Percentiles rank a stretch among this genome's conserved stretches.
These are phyloP conservation scores for Fusarium albidum DNA, from an alignment of 2,329 filamentous ascomycete genomes.

Conservation along the genomic window DNA sequence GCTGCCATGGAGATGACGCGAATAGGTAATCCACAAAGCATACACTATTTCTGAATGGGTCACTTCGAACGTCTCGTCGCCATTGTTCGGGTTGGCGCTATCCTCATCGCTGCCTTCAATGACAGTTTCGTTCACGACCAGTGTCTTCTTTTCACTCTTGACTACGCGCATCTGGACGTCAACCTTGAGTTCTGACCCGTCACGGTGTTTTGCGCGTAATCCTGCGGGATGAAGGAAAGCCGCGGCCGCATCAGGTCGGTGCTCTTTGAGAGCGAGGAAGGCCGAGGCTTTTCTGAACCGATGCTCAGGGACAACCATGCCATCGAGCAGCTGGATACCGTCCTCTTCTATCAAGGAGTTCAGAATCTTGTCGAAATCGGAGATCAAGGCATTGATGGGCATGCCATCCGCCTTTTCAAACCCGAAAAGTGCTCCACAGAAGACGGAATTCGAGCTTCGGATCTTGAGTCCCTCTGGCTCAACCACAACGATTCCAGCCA, in stretches of 20 bases:
- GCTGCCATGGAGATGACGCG: constrained; percentile 84
- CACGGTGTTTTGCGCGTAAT: constrained; percentile 84
- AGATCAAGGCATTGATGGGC: constrained; percentile 81
- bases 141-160: constrained; percentile 78
- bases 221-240: constrained; percentile 87
- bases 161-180: constrained; percentile 98
- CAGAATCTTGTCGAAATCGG: constrained; percentile 85
- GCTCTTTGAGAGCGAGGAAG: constrained; percentile 83
- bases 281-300: constrained; percentile 91
- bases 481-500: constrained; percentile 94
- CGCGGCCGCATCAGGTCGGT: constrained; percentile 77
- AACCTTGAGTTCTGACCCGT: constrained; percentile 90
- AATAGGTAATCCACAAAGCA: constrained; percentile 97
- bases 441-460: constrained; percentile 93
- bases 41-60: constrained; percentile 82
- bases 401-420: constrained; percentile 84
- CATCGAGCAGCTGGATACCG: constrained; percentile 82
- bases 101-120: constrained; percentile 67
- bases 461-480: constrained; percentile 81
- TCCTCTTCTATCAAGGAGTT: constrained; percentile 87
- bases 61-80: constrained; percentile 56
- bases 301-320: constrained; percentile 96
- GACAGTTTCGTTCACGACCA: constrained; percentile 69
- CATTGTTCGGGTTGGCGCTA: constrained; percentile 49
- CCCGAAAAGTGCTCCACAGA: constrained; percentile 91